These are phyloP conservation scores for Carex myosuroides DNA, from an alignment of 176 grass and related monocot genomes.

Conservation along the genomic window DNA sequence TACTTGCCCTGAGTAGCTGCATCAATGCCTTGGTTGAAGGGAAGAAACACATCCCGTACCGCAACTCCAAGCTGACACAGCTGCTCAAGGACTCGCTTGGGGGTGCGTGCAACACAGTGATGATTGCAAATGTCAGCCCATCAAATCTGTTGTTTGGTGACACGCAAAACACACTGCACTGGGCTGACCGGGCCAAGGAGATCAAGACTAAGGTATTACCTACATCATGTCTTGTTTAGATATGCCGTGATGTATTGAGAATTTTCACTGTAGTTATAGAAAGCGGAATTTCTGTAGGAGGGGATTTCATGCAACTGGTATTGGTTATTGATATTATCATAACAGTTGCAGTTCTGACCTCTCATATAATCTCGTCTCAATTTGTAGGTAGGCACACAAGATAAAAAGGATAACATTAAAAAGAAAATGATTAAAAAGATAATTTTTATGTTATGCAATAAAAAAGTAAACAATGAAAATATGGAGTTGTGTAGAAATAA, in stretches of 20 bases:
- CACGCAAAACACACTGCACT: slow-evolving; percentile 97
- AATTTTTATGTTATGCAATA: neutral
- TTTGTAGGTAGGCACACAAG: neutral
- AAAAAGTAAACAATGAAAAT: neutral
- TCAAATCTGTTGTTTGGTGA: slow-evolving; percentile 67
- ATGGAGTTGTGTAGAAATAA: too few relatives aligned
- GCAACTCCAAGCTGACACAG: slow-evolving; percentile 94
- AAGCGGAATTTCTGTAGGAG: neutral
- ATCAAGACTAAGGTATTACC: slow-evolving; percentile 76
- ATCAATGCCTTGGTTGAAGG: slow-evolving; percentile 96
- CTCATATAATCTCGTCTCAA: neutral
- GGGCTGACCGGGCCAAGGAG: slow-evolving; percentile 99
- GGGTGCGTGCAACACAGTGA: slow-evolving; percentile 82
- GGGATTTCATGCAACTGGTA: neutral
- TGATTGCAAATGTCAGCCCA: slow-evolving; percentile 92
- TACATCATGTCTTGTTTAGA: neutral
- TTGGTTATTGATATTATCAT: neutral
- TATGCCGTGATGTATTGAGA: neutral
- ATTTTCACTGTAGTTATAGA: neutral
- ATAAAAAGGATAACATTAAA: neutral
- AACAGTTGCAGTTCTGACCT: neutral
- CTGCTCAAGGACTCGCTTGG: slow-evolving; percentile 97
- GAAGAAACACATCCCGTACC: slow-evolving; percentile 90
- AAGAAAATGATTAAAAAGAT: neutral
- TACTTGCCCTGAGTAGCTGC: slow-evolving; percentile 85